Evolutionary conservation across 2,329 filamentous ascomycete species (phyloP), one percentile per base, ranked within the genome.

Genomic region (Pseudogymnoascus sp.): DNA sequence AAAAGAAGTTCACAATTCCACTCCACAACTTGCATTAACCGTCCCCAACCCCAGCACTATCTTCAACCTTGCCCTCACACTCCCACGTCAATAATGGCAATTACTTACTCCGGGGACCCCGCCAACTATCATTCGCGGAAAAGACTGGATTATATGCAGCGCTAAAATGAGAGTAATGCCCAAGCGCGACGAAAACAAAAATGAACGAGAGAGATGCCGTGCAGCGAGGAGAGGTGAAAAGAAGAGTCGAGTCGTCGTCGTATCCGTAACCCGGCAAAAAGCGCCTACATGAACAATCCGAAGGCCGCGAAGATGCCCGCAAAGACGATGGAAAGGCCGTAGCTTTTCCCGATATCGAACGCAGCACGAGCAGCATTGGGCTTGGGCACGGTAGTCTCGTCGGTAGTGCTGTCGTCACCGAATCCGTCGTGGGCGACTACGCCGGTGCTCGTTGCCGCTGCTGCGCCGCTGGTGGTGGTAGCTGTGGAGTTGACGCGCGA

Each of bases 291-390:
- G 65, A 84, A 68, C 64, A 78, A 65, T 50, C 83, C 79, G 69
- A 87, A 85, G 14, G 84, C 85, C 44, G 81, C 80, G 66, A 86
- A 79, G 62, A 87, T 75, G 33, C 80, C 80, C 61, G 79, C 79
- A 44, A 82, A 75, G 6, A 88, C 72, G 11, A 82, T 74, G 59
- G 79, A 77, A 14, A 85, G 72, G 37, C 84, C 82, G 69, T 85
- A 86, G 29, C 81, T 77, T 63, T 81, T 79, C 16, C 82, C 81
- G 26, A 84, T 74, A 63, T 83, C 76, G 70, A 85, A 68, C 65
- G 80, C 75, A 47, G 67, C 65, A 59, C 68, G 71, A 14, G 75
- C 74, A 35, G 74, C 73, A 53, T 72, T 66, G 66, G 7, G 31
- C 29, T 21, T 59, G 11, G 53, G 16, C 26, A 14, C 53, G 6